phyloP scores from a whole-genome alignment of 148 eudicot species.

The Camellia lanceoleosa region DNA sequence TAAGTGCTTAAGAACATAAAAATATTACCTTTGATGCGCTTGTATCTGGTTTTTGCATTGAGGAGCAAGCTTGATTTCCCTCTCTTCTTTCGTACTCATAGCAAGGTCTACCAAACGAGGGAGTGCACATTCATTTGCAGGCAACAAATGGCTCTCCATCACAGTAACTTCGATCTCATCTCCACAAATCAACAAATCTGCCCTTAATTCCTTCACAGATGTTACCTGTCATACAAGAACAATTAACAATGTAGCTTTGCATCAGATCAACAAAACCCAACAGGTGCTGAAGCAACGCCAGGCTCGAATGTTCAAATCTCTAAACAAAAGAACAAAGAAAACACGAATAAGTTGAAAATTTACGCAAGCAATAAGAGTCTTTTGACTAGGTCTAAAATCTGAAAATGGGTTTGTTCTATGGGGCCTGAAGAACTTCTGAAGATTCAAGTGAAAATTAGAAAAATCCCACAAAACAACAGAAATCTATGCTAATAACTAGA shows the following conservation, averaged over 20 bases:
- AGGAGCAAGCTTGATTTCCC: conserved; percentile 71
- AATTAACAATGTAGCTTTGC: neutral
- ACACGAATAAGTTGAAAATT: neutral
- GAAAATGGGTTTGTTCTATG: neutral
- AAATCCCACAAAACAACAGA: neutral
- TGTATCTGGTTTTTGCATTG: conserved; percentile 73
- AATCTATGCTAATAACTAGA: neutral
- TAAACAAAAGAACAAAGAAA: too few species aligned
- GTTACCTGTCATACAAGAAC: conserved; percentile 35
- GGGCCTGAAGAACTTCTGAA: conserved; percentile 3
- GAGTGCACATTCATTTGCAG: conserved; percentile 77
- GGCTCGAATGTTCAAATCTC: too few species aligned
- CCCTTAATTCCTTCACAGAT: conserved; percentile 62
- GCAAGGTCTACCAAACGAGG: conserved; percentile 71
- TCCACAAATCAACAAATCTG: conserved; percentile 75
- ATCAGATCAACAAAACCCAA: conserved; percentile 15
- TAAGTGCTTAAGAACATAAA: neutral
- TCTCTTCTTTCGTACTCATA: conserved; percentile 77
- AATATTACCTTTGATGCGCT: conserved; percentile 63
- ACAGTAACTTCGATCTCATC: conserved; percentile 60
- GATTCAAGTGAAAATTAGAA: neutral
- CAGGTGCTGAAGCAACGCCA: neutral
- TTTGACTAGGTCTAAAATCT: neutral
- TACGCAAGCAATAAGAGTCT: neutral
- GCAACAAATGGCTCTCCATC: conserved; percentile 74